Conservation (phyloP, 495 filamentous ascomycete genomes). For the Aspergillus conjunctus region DNA sequence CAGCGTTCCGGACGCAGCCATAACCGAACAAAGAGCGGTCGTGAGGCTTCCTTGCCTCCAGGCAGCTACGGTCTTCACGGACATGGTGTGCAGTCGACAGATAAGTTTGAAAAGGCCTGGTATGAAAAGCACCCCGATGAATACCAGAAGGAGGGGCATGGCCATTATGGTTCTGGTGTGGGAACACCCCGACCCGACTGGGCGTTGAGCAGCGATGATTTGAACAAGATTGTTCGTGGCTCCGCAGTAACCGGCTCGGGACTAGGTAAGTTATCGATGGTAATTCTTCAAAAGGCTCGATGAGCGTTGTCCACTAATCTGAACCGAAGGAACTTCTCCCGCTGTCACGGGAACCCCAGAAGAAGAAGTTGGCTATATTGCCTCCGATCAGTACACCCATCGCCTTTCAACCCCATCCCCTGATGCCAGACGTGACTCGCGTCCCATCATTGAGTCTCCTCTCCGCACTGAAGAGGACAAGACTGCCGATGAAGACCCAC, state of each 20-base stretch:
- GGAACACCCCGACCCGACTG: slow-evolving; percentile 73
- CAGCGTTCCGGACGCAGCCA: slow-evolving; percentile 67
- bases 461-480: slow-evolving; percentile 34
- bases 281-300: background rate
- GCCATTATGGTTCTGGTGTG: slow-evolving; percentile 64
- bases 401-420: slow-evolving; percentile 67
- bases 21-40: slow-evolving; percentile 62
- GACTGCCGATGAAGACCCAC: slow-evolving; percentile 37
- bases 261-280: slow-evolving; percentile 51
- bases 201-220: slow-evolving; percentile 85
- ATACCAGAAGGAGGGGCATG: slow-evolving; percentile 69
- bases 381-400: slow-evolving; percentile 74
- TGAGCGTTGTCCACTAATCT: slow-evolving; percentile 11
- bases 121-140: slow-evolving; percentile 87
- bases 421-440: slow-evolving; percentile 44
- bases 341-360: slow-evolving; percentile 64
- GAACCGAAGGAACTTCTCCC: slow-evolving; percentile 50
- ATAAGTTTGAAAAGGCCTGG: slow-evolving; percentile 85
- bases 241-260: slow-evolving; percentile 67
- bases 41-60: slow-evolving; percentile 63
- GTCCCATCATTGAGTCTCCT: slow-evolving; percentile 58
- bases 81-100: slow-evolving; percentile 66
- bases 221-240: slow-evolving; percentile 85
- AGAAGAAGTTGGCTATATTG: slow-evolving; percentile 79
- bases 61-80: slow-evolving; percentile 87